Base-by-base conservation (phyloP, 352 stramenopile genomes). In the Saprolegnia parasitica region DNA sequence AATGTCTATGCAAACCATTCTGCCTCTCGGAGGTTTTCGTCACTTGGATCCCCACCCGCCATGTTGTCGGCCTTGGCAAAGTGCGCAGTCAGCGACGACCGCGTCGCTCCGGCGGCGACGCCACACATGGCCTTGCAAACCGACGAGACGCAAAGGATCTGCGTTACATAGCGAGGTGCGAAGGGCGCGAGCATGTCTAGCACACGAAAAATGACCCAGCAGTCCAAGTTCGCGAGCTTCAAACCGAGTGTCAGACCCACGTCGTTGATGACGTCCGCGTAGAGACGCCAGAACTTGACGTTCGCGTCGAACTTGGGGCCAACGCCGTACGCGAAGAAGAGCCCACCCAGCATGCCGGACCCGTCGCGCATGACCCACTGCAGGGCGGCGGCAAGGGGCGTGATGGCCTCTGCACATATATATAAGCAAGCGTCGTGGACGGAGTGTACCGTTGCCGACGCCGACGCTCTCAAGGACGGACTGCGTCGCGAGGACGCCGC, bases 261-360 rank as follows among this genome's bases (percentile, higher is more conserved):
- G 81, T 99, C 94, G 76, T 98, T 98, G 58, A 98, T 94, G 32
- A 98, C 83, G 82, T 99, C 96, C 15, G 96, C 96, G 74, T 98
- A 97, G 0, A 99, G 80, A 32, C 96, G 81, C 87, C 96, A 99
- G 77, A 97, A 87, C 80, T 98, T 98, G 50, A 98, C 93, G 77
- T 98, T 91, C 18, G 89, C 75, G 81, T 98, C 95, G 68, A 98
- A 98, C 49, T 96, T 86, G 0, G 82, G 79, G 0, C 81, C 88
- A 13, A 90, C 89, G 6, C 86, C 54, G 76, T 97, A 98, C n/a
- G 91, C 91, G 79, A 98, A 98, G 1, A 94, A 77, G 26, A 99
- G 81, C 13, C 93, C 94, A 13, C 90, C 93, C 58, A 98, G 85
- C 84, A 92, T 92, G 20, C 84, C 84, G 24, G 82, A 90, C 40